These are phyloP conservation scores for Aspergillus pseudoterreus DNA, from an alignment of 2,329 filamentous ascomycete genomes.

Conservation along the genomic window DNA sequence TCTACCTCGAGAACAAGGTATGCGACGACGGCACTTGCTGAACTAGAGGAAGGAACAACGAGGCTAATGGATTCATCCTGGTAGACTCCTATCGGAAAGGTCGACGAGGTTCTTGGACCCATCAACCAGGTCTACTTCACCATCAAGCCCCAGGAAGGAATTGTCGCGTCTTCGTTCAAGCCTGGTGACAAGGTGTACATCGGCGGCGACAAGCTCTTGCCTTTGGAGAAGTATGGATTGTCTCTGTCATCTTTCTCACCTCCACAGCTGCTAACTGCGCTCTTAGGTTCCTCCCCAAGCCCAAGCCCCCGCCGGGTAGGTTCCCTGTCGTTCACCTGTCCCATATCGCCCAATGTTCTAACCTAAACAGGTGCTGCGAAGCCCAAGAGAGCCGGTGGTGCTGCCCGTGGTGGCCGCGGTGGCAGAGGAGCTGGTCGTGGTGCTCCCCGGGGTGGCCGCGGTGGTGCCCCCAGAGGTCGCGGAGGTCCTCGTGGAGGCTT, in stretches of 20 bases:
- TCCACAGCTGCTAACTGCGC: slow-evolving; percentile 13
- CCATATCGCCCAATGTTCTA: background rate
- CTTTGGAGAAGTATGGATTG: slow-evolving; percentile 68
- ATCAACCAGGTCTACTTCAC: slow-evolving; percentile 99
- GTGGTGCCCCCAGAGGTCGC: slow-evolving; percentile 54
- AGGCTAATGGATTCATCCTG: background rate
- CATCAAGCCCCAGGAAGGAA: slow-evolving; percentile 94
- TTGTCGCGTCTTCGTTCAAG: slow-evolving; percentile 93
- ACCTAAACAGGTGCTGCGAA: slow-evolving; percentile 58
- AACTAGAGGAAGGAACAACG: background rate
- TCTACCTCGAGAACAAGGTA: slow-evolving; percentile 98
- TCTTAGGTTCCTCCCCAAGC: slow-evolving; percentile 80
- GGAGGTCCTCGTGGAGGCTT: slow-evolving; percentile 48
- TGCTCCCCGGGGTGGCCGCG: slow-evolving; percentile 41
- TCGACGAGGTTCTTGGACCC: slow-evolving; percentile 95
- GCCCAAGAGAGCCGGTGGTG: slow-evolving; percentile 66
- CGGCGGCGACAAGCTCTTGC: slow-evolving; percentile 87
- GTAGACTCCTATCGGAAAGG: slow-evolving; percentile 83
- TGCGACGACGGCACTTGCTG: slow-evolving; percentile 8
- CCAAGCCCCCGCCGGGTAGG: slow-evolving; percentile 64
- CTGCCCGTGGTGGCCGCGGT: slow-evolving; percentile 45
- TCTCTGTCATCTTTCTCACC: background rate
- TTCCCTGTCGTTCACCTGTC: slow-evolving; percentile 1
- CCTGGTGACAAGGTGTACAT: slow-evolving; percentile 97
- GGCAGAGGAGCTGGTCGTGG: slow-evolving; percentile 46